phyloP scores from a whole-genome alignment of 768 basidiomycete genomes.

The Collybia mongolica region DNA sequence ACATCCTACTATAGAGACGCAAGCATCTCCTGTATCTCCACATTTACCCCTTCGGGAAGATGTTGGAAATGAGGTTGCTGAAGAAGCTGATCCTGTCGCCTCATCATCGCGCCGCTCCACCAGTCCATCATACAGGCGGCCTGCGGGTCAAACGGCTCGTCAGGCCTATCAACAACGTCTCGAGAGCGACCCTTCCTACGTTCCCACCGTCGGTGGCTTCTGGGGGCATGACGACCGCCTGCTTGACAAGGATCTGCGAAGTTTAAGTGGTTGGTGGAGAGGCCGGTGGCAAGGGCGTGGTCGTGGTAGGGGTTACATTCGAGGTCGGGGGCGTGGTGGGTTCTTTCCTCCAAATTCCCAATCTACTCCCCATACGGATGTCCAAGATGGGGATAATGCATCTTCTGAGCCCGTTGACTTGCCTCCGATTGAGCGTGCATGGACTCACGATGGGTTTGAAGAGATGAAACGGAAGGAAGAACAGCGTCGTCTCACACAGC shows the following conservation, averaged over 20 bases:
- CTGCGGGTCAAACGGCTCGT: constrained; percentile 62
- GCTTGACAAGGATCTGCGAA: constrained; percentile 77
- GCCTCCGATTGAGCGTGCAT: constrained; percentile 65
- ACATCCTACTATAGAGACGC: constrained; percentile 28
- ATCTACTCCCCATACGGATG: constrained; percentile 2
- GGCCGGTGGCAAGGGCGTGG: constrained; percentile 74
- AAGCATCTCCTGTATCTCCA: constrained; percentile 26
- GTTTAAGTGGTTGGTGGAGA: constrained; percentile 87
- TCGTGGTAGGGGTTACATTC: constrained; percentile 55
- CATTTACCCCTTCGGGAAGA: constrained; percentile 13
- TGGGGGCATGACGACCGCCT: constrained; percentile 95
- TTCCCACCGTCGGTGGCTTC: constrained; percentile 88
- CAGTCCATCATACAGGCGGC: constrained; percentile 28
- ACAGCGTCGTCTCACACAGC: constrained; percentile 36
- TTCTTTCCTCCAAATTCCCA: constrained; percentile 18
- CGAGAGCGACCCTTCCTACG: constrained; percentile 82
- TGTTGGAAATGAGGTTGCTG: constrained; percentile 19
- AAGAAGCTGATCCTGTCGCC: constrained; percentile 31
- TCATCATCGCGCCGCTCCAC: constrained; percentile 36
- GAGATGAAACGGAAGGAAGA: constrained; percentile 82
- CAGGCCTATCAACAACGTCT: constrained; percentile 85
- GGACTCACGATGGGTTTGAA: constrained; percentile 89
- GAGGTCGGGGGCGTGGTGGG: constrained; percentile 61
- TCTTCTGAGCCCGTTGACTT: constrained; percentile 28
- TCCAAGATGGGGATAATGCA: constrained; percentile 12